Conservation (phyloP, 129 eudicot genomes). For the Centaurea solstitialis region DNA sequence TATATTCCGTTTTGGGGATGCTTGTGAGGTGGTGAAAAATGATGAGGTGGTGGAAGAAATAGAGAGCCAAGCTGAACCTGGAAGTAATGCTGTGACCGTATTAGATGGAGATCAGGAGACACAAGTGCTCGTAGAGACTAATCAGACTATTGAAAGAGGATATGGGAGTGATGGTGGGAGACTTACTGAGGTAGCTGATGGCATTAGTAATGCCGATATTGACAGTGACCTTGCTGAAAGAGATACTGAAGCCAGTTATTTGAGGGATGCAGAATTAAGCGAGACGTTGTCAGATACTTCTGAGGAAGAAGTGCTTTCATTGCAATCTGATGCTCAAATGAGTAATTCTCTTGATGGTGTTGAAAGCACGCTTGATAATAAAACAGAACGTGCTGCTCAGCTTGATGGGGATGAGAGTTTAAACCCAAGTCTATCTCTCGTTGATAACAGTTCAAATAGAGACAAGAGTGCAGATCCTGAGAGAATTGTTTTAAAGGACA, state of each 20-base stretch:
- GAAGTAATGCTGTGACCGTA: slow-evolving; percentile 23
- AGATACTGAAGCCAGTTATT: slow-evolving; percentile 20
- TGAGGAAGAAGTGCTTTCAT: slow-evolving; percentile 19
- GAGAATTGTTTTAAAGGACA: slow-evolving; percentile 13
- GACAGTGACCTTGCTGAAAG: slow-evolving; percentile 23
- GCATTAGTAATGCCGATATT: slow-evolving; percentile 9
- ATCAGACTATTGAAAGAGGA: slow-evolving; percentile 29
- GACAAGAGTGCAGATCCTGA: slow-evolving; percentile 17
- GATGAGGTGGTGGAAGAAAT: slow-evolving; percentile 35
- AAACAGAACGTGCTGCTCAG: slow-evolving; percentile 19
- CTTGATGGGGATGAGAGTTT: slow-evolving; percentile 25
- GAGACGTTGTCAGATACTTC: slow-evolving; percentile 26
- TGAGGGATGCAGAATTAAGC: slow-evolving; percentile 23
- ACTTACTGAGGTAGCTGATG: slow-evolving; percentile 25
- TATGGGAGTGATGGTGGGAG: neutral
- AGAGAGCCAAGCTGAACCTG: slow-evolving; percentile 21
- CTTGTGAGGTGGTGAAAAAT: slow-evolving; percentile 50
- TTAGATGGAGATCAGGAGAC: slow-evolving; percentile 46
- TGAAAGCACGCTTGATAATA: slow-evolving; percentile 24
- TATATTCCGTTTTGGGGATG: slow-evolving; percentile 73
- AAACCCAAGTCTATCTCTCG: slow-evolving; percentile 3
- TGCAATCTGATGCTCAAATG: slow-evolving; percentile 21
- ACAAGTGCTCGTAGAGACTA: slow-evolving; percentile 27
- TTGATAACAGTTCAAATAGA: slow-evolving; percentile 16
- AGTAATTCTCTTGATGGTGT: slow-evolving; percentile 18